Evolutionary conservation across 306 rosid species (phyloP).

Genomic region (Styphnolobium japonicum): DNA sequence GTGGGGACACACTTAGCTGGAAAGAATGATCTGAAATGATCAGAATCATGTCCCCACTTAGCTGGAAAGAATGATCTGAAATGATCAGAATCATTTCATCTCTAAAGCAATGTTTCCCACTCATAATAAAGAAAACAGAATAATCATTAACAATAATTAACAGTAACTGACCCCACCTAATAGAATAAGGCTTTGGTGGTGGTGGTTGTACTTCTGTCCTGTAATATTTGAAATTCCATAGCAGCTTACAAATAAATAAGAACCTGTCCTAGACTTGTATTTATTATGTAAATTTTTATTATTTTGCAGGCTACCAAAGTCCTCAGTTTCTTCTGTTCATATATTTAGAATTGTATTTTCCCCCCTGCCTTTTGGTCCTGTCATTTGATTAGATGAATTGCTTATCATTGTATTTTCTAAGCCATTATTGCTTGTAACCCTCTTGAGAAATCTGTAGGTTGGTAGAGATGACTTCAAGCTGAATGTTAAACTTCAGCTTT

Average conservation of each 20-base stretch:
- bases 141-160: too few relatives aligned
- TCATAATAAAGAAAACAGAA: too few relatives aligned
- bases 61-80: too few relatives aligned
- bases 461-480: constrained; percentile 75
- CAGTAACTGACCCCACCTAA: background rate
- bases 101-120: too few relatives aligned
- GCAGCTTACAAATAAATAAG: too few relatives aligned
- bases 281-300: background rate
- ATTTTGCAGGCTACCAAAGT: background rate
- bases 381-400: constrained; percentile 14
- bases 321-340: background rate
- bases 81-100: too few relatives aligned
- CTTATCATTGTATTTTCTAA: background rate
- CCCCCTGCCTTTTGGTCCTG: background rate
- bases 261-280: too few relatives aligned
- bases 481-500: constrained; percentile 94
- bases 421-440: constrained; percentile 5
- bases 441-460: constrained; percentile 51
- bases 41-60: too few relatives aligned
- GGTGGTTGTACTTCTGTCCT: background rate
- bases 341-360: background rate
- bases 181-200: background rate
- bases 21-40: too few relatives aligned
- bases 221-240: background rate
- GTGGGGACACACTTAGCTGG: too few relatives aligned